These are phyloP conservation scores for Leccinum subgranulosum DNA, from an alignment of 768 basidiomycete species.

Conservation along the genomic window DNA sequence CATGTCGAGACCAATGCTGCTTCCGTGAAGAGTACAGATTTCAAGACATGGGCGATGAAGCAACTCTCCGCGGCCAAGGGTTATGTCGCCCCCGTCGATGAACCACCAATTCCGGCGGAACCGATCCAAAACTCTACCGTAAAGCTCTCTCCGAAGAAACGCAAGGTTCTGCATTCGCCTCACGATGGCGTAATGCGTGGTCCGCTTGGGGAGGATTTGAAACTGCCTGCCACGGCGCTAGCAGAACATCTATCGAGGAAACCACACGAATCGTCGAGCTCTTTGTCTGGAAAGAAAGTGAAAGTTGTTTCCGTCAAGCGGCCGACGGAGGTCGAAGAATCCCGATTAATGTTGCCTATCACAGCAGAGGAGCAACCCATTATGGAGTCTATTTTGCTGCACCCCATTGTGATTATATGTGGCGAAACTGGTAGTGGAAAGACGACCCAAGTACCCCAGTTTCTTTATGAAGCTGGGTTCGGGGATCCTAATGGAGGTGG, in stretches of 20 bases:
- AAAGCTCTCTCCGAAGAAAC: conserved; percentile 41
- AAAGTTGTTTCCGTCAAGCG: conserved; percentile 59
- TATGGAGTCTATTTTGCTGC: conserved; percentile 85
- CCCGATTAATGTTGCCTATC: conserved; percentile 80
- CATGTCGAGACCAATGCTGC: conserved; percentile 16
- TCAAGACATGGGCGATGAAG: conserved; percentile 88
- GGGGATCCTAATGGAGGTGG: conserved; percentile 78
- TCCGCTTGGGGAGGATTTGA: conserved; percentile 72
- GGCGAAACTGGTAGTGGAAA: conserved; percentile 99
- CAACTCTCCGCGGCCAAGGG: conserved; percentile 59
- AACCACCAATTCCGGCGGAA: conserved; percentile 16
- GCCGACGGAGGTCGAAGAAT: conserved; percentile 68
- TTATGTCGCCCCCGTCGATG: conserved; percentile 23
- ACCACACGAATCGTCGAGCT: neutral
- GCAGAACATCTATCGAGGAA: conserved; percentile 39
- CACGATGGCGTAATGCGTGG: conserved; percentile 56
- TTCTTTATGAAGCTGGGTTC: conserved; percentile 96
- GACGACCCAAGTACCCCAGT: conserved; percentile 97
- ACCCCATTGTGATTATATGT: conserved; percentile 69
- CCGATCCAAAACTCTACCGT: neutral
- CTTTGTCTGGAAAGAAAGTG: conserved; percentile 20
- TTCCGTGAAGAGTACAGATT: conserved; percentile 46
- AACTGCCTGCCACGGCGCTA: conserved; percentile 65
- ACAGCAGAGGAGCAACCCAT: conserved; percentile 92
- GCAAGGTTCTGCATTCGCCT: conserved; percentile 36